Evolutionary conservation across 2,329 filamentous ascomycete species (phyloP), one percentile per base, ranked within the genome.

Genomic region (Celoporthe dispersa): DNA sequence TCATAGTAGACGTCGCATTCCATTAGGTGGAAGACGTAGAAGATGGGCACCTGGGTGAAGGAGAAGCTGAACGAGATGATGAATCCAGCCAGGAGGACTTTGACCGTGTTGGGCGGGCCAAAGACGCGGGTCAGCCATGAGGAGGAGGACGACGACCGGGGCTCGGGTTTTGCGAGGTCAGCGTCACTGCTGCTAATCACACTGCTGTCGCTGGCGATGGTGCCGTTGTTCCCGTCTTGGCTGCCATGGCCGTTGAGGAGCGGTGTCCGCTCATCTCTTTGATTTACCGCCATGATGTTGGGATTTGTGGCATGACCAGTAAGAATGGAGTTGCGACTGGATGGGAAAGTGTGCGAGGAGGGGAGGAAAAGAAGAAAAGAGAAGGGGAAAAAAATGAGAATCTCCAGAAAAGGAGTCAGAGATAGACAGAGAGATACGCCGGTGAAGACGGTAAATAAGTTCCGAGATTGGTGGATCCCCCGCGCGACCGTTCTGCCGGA

Each of bases 11-110:
- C 85, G 68, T 93, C 88, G 78, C 91, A 93, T 64, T 88, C 89
- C 90, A 93, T 92, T 1, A 91, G 77, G 69, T 89, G 88, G 74
- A 93, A 92, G 33, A 90, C 88, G 77, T 91, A 91, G 61, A 91
- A 80, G 5, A 86, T 72, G 9, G 71, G 71, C 19, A 72, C 71
- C 28, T 72, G 71, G n/a, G 71, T 72, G 66, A 72, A 72, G 57
- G 69, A 69, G 64, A 72, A 72, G 5, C 44, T 64, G 55, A 68
- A 70, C 16, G 59, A 35, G 53, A 64, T 65, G 48, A 71, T 67
- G 67, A 72, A 71, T 55, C 71, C 71, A 64, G 71, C 71, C 3
- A 72, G 64, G n/a, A 72, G 71, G 48, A 72, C 69, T 31, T 73
- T 39, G 33, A 71, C 33, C 68, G 75, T 41, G 9, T 59, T 63